Evolutionary conservation across 768 basidiomycete genomes (phyloP).

Genomic region (Pleurotus sapidus): DNA sequence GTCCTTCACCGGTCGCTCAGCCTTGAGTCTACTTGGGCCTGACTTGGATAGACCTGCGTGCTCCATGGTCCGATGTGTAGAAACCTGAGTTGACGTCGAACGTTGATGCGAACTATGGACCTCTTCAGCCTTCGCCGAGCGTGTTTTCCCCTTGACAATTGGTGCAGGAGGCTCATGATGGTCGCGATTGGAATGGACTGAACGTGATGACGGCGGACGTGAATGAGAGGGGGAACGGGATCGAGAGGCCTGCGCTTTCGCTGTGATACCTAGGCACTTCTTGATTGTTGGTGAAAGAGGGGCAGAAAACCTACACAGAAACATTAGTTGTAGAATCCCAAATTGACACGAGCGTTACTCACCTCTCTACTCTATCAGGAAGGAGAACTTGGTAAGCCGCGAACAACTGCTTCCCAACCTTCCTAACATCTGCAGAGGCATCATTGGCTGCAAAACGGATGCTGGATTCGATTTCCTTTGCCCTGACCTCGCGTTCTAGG

Average conservation of each 20-base stretch:
- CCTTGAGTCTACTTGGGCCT: constrained; percentile 11
- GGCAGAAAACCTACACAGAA: constrained; percentile 53
- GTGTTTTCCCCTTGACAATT: constrained; percentile 10
- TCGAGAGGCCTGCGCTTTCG: constrained; percentile 12
- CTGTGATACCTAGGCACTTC: constrained; percentile 65
- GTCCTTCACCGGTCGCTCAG: background rate
- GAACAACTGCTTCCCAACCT: constrained; percentile 66
- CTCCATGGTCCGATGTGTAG: constrained; percentile 12
- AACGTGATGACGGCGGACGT: constrained; percentile 11
- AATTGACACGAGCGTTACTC: constrained; percentile 6
- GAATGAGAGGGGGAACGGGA: constrained; percentile 1
- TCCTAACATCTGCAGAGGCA: constrained; percentile 73
- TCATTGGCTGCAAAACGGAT: constrained; percentile 69
- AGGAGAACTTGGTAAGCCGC: constrained; percentile 72
- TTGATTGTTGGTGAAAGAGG: constrained; percentile 75
- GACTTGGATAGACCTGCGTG: constrained; percentile 10
- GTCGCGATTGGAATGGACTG: constrained; percentile 12
- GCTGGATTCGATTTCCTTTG: constrained; percentile 64
- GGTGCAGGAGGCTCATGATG: constrained; percentile 11
- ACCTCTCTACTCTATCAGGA: constrained; percentile 69
- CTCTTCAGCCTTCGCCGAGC: background rate
- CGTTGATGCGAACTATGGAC: background rate
- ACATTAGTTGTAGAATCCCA: constrained; percentile 5
- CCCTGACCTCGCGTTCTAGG: constrained; percentile 64
- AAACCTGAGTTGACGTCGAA: constrained; percentile 21